Evolutionary conservation across 805 yeast genomes (phyloP), one percentile per base, ranked within the genome.

Genomic region (Priceomyces medius): DNA sequence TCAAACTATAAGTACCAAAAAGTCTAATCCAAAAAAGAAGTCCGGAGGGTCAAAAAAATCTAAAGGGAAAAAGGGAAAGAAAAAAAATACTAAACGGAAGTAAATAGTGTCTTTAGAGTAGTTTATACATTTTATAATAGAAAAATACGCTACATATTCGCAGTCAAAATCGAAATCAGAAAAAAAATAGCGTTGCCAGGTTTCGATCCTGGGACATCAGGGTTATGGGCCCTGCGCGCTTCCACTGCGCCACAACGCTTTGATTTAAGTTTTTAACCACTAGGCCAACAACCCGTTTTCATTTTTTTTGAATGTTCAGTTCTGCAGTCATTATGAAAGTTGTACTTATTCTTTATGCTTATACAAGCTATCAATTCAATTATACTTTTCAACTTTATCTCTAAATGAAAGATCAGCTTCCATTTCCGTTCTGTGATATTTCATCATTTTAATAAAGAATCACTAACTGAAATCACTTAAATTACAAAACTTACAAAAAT

Each of bases 181-280:
- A 73, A 69, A 65, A 63, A 54, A 53, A 38, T 85, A 85, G 93
- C 93, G 88, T 85, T 83, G 88, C 88, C 78, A 71, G 88, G 93
- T 85, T 85, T 85, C 95, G 95, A 85, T 85, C 95, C 90, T 73
- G 79, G 89, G 95, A 84, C 93, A 83, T 85, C 91, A 85, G 93
- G 91, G 95, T 85, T 85, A 85, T 85, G 95, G 86, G 95, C 95
- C 95, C 93, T 83, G 91, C 93, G 91, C 93, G 95, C 93, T 85
- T 85, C 95, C 95, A 82, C 95, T 85, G 93, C 95, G 95, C 91
- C 93, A 85, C 89, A 84, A 85, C 90, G 95, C 95, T 49, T 3
- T 27, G 16, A 12, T 14, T 26, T 21, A 9, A 7, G 6, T 6
- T 21, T 21, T 21, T 21, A 21, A 6, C 9, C 24, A 7, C 24